These are phyloP conservation scores for Gastrolobium villosum DNA, from an alignment of 306 rosid species.

Conservation along the genomic window DNA sequence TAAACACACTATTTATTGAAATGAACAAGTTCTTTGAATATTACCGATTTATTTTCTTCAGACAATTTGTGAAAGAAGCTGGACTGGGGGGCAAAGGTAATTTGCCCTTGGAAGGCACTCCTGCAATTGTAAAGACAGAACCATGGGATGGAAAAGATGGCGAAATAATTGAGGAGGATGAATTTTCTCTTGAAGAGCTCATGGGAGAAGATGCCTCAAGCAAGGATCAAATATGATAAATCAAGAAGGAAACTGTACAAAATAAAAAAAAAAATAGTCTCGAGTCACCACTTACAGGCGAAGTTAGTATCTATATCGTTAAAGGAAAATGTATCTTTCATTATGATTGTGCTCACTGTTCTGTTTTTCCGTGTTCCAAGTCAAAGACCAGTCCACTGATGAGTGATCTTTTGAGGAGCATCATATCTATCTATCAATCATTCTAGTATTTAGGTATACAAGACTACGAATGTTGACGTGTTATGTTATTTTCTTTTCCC, in stretches of 20 bases:
- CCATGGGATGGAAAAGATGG: conserved; percentile 99
- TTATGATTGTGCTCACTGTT: conserved; percentile 37
- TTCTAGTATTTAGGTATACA: no score
- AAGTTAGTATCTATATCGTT: conserved; percentile 19
- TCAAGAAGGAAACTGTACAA: not conserved
- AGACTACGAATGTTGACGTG: conserved; percentile 25
- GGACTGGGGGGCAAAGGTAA: conserved; percentile 96
- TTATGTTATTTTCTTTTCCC: conserved; percentile 11
- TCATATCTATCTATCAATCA: conserved; percentile 23
- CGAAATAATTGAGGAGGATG: conserved; percentile 90
- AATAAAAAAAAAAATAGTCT: conserved; percentile 24
- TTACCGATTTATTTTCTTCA: conserved; percentile 50
- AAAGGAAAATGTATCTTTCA: conserved; percentile 36
- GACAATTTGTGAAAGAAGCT: conserved; percentile 90
- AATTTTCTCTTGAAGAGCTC: conserved; percentile 95
- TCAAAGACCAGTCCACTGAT: conserved; percentile 34
- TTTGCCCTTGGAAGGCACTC: conserved; percentile 75
- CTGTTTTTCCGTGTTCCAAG: conserved; percentile 25
- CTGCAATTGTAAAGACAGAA: conserved; percentile 71
- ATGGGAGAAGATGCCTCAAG: conserved; percentile 80
- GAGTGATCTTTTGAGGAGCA: conserved; percentile 43
- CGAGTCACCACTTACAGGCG: conserved; percentile 23
- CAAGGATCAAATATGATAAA: conserved; percentile 74
- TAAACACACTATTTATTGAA: not conserved
- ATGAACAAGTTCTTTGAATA: conserved; percentile 27